Conservation (phyloP, 345 rosid genomes). For the Eucalyptus decipiens region DNA sequence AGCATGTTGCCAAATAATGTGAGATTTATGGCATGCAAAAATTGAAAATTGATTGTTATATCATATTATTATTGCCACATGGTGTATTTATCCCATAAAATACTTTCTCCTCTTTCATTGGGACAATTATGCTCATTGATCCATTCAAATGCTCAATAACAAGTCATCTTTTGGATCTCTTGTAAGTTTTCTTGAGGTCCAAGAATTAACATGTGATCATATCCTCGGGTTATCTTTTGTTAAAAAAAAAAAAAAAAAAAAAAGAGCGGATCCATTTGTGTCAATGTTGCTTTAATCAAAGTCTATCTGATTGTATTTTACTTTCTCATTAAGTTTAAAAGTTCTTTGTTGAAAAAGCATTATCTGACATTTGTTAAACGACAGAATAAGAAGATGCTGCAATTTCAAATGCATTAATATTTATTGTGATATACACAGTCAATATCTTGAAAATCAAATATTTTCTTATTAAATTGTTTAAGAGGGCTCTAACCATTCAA, state of each 20-base stretch:
- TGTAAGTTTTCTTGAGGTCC: not conserved
- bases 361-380: not conserved
- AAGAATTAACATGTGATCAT: not conserved
- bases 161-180: not conserved
- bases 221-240: not conserved
- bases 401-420: not conserved
- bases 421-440: not conserved
- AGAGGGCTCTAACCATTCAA: not conserved
- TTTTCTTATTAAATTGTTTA: no score
- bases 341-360: rapidly evolving
- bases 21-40: not conserved
- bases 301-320: not conserved
- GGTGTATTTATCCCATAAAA: not conserved
- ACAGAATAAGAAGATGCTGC: not conserved
- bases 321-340: not conserved
- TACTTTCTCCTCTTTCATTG: not conserved
- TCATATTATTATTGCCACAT: not conserved
- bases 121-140: not conserved
- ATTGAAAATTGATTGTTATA: not conserved
- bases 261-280: not conserved
- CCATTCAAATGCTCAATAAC: not conserved
- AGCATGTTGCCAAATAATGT: not conserved
- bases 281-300: not conserved
- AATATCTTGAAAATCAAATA: not conserved
- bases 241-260: not conserved